phyloP scores from a whole-genome alignment of 23 red algal genomes.

The Gracilaria vermiculophylla region DNA sequence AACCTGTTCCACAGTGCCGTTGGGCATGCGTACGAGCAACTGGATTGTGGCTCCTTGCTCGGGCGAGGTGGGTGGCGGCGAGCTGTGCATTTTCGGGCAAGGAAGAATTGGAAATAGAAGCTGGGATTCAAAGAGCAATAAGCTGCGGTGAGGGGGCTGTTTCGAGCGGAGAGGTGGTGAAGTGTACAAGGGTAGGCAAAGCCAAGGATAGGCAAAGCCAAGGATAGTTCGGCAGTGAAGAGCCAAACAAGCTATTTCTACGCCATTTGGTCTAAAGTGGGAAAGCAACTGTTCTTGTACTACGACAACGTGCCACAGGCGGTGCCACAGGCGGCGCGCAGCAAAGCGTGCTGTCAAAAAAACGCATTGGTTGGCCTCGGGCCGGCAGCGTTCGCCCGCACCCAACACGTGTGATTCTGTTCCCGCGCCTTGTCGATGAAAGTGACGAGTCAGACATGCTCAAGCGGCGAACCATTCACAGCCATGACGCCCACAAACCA shows the following conservation, averaged over 20 bases:
- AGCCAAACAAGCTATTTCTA: too few species aligned
- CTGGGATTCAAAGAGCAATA: background rate
- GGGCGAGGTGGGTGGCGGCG: background rate
- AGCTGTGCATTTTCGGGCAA: background rate
- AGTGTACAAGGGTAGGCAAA: too few species aligned
- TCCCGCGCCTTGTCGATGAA: too few species aligned
- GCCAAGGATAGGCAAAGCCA: too few species aligned
- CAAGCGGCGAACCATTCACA: too few species aligned
- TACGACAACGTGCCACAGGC: too few species aligned
- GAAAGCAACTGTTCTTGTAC: too few species aligned
- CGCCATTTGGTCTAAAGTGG: too few species aligned
- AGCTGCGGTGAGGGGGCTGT: background rate
- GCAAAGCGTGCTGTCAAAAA: background rate
- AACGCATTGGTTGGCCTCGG: background rate
- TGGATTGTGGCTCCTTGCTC: slow-evolving; percentile 6
- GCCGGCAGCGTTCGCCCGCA: background rate
- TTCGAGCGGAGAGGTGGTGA: too few species aligned
- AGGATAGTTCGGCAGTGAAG: too few species aligned
- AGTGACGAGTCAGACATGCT: too few species aligned
- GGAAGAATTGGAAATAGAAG: background rate
- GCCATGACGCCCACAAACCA: background rate
- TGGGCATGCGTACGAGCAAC: slow-evolving; percentile 49
- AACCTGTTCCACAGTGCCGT: slow-evolving; percentile 45
- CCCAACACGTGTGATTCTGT: background rate
- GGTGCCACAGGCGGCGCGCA: too few species aligned